These are phyloP conservation scores for California macrophylla DNA, from an alignment of 441 rosid genomes.

Conservation along the genomic window DNA sequence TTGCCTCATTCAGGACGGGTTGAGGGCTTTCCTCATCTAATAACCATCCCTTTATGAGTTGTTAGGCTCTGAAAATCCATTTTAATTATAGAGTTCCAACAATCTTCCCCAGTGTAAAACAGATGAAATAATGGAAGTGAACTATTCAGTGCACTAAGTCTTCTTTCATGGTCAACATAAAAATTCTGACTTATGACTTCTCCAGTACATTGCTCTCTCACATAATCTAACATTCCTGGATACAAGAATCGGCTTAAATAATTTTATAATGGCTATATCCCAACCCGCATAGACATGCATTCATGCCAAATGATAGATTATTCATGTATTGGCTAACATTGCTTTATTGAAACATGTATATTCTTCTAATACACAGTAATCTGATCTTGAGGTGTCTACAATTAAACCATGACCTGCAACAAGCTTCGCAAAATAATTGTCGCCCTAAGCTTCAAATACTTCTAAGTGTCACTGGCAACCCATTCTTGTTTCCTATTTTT, in stretches of 20 bases:
- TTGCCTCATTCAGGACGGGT: not conserved
- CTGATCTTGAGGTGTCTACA: not conserved
- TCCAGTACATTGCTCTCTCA: not conserved
- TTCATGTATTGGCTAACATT: not conserved
- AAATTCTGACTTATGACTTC: not conserved
- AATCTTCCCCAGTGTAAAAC: not conserved
- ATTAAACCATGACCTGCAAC: not conserved
- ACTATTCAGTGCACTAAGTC: not conserved
- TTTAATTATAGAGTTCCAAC: not conserved
- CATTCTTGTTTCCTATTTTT: not conserved
- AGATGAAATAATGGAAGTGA: not conserved
- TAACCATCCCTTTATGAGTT: not conserved
- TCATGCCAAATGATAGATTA: conserved; percentile 2
- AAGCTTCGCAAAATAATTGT: not conserved
- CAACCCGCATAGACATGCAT: not conserved
- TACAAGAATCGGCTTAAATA: not conserved
- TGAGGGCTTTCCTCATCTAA: not conserved
- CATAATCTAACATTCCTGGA: not conserved
- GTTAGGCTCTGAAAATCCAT: not conserved
- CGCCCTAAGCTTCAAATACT: not conserved
- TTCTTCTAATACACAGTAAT: not conserved
- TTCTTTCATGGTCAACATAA: not conserved
- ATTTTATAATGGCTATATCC: not conserved
- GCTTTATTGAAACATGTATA: not conserved
- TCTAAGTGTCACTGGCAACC: not conserved